Evolutionary conservation across 179 eudicot genomes (phyloP), one percentile per base, ranked within the genome.

Genomic region (Nepenthes alata): DNA sequence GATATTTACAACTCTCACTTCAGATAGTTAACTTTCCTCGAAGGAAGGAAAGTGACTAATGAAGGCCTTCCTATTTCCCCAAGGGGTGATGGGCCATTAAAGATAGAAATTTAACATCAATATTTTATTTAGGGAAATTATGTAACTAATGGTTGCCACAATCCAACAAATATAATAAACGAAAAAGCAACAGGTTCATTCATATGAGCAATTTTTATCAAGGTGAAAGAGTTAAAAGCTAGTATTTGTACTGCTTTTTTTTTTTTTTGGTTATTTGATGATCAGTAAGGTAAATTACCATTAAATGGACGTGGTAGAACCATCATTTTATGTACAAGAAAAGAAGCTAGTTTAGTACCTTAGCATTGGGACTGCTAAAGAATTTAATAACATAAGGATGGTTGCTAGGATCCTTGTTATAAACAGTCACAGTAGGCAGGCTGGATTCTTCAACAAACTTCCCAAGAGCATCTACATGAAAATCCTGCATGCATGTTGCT

Each of bases 321-420:
- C 25, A 25, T 25, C 25, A 25, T 25, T 25, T 25, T 25, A 25
- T 3, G 15, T 2, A 6, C 39, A 57, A 57, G 10, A 35, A 57
- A 44, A n/a, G 35, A 4, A 35, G 14, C 5, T 1, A 37, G 88
- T 25, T 25, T 25, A 25, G 25, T 67, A 89, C 98, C 97, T 90
- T 89, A 35, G 88, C 78, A 60, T 78, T 78, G 41, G 80, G 76
- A 70, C 79, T 76, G 74, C 82, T 82, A 66, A 93, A 93, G 81
- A 84, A 89, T 76, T 93, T 89, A 12, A 89, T 66, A 50, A 93
- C 86, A 60, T 69, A 93, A 36, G 98, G 94, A 67, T 85, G 94
- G 71, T 89, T 76, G 64, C 53, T 75, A 2, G 88, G 94, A 68
- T 93, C 98, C 68, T 90, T 85, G 81, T 82, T 81, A 61, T 83